A percentile compares a stretch with the other conserved stretches of the same genome.
Conservation (phyloP, 768 basidiomycete species). For the Melanogaster broomeanus region DNA sequence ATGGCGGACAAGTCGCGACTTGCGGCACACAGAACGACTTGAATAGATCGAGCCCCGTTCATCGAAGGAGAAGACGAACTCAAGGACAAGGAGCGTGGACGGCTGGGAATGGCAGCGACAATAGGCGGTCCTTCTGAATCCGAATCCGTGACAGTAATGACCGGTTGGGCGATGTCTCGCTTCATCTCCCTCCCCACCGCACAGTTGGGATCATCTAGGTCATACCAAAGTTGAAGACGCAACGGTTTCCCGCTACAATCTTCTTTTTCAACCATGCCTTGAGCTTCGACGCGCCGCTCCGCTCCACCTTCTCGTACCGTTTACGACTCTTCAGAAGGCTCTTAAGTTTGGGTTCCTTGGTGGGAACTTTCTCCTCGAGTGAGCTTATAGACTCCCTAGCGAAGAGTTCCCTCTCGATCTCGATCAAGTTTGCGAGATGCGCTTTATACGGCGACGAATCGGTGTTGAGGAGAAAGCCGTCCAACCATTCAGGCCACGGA, state of each 20-base stretch:
- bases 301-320: conserved; percentile 32
- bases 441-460: conserved; percentile 38
- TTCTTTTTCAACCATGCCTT: conserved; percentile 69
- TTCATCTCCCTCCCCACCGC: conserved; percentile 41
- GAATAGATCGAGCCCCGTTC: conserved; percentile 43
- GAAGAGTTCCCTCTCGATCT: conserved; percentile 37
- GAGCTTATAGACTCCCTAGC: conserved; percentile 19
- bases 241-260: conserved; percentile 40
- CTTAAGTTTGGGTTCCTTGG: conserved; percentile 41
- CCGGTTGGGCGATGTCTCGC: conserved; percentile 17
- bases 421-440: conserved; percentile 35
- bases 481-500: conserved; percentile 44
- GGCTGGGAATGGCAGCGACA: conserved; percentile 7
- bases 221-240: conserved; percentile 41
- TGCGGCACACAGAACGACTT: conserved; percentile 52
- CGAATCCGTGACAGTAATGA: conserved; percentile 23
- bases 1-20: conserved; percentile 59
- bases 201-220: conserved; percentile 41
- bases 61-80: conserved; percentile 28
- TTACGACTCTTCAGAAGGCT: conserved; percentile 45
- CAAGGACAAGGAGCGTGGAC: conserved; percentile 8
- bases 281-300: conserved; percentile 47
- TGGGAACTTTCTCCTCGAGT: conserved; percentile 24
- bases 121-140: conserved; percentile 19
- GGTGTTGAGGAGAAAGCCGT: conserved; percentile 35